phyloP scores from a whole-genome alignment of 495 filamentous ascomycete genomes.

The Neurospora pannonica region DNA sequence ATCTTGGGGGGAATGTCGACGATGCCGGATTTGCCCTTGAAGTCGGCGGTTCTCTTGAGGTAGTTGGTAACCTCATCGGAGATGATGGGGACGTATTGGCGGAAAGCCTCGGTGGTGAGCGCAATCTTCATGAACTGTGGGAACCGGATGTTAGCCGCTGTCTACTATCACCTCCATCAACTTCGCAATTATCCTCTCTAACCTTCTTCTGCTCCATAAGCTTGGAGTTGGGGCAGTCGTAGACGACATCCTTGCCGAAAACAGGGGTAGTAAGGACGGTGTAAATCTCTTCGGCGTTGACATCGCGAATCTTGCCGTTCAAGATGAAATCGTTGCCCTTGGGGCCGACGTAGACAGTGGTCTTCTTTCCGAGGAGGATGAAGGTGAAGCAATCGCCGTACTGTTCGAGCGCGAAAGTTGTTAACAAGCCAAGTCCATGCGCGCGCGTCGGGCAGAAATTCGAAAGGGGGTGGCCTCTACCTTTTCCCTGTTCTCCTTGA shows the following conservation, averaged over 20 bases:
- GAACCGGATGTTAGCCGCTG: neutral
- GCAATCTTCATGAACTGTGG: constrained; percentile 75
- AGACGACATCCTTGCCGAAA: constrained; percentile 78
- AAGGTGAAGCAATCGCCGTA: constrained; percentile 58
- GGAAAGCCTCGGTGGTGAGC: constrained; percentile 66
- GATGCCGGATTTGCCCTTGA: constrained; percentile 57
- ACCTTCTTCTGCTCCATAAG: constrained; percentile 38
- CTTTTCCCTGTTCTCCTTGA: constrained; percentile 59
- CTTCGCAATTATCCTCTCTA: neutral
- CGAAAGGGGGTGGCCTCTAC: constrained; percentile 30
- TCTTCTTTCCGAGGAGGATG: constrained; percentile 67
- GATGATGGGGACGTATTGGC: constrained; percentile 70
- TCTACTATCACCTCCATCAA: neutral
- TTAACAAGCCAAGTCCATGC: neutral
- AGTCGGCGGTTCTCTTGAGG: constrained; percentile 52
- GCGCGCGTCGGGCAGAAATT: neutral
- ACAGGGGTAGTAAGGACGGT: constrained; percentile 73
- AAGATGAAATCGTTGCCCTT: constrained; percentile 81
- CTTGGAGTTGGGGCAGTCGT: constrained; percentile 80
- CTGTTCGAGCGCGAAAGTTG: constrained; percentile 8
- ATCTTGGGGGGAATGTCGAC: constrained; percentile 59
- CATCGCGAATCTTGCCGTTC: constrained; percentile 73
- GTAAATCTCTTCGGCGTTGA: constrained; percentile 77
- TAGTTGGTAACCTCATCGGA: constrained; percentile 63
- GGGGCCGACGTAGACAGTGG: constrained; percentile 66